Conservation (phyloP, 2,329 filamentous ascomycete genomes). For the Davidsoniella eucalypti region DNA sequence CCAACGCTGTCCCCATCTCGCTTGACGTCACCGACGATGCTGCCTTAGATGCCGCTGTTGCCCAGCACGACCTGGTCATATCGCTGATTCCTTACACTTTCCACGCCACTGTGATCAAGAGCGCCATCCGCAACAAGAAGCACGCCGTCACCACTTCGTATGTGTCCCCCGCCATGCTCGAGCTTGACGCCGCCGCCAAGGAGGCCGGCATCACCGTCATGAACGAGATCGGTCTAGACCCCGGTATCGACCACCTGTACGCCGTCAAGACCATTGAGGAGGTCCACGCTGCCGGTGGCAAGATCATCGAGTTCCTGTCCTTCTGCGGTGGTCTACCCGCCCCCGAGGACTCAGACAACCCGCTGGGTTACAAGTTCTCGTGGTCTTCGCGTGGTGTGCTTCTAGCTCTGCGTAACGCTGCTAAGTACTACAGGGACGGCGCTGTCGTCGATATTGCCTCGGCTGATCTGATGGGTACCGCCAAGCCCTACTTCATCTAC, state of each 20-base stretch:
- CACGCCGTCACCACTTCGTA: slow-evolving; percentile 92
- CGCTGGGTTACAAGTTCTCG: slow-evolving; percentile 77
- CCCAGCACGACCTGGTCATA: slow-evolving; percentile 64
- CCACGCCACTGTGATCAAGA: slow-evolving; percentile 81
- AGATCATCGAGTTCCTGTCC: slow-evolving; percentile 64
- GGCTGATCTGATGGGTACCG: slow-evolving; percentile 63
- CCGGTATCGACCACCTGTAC: slow-evolving; percentile 58
- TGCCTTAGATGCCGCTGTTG: slow-evolving; percentile 66
- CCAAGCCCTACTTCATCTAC: slow-evolving; percentile 84
- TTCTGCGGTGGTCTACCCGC: slow-evolving; percentile 72
- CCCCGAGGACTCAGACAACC: slow-evolving; percentile 65
- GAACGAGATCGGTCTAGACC: slow-evolving; percentile 80
- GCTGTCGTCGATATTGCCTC: slow-evolving; percentile 46
- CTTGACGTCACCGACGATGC: slow-evolving; percentile 65
- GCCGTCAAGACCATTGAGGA: slow-evolving; percentile 77
- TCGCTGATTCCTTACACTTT: slow-evolving; percentile 81
- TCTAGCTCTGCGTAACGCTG: slow-evolving; percentile 72
- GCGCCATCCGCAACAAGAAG: slow-evolving; percentile 85
- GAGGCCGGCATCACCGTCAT: slow-evolving; percentile 89
- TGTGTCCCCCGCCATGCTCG: slow-evolving; percentile 81
- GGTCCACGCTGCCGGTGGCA: slow-evolving; percentile 76
- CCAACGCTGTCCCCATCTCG: slow-evolving; percentile 58
- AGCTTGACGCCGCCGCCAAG: slow-evolving; percentile 69
- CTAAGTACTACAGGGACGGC: slow-evolving; percentile 67
- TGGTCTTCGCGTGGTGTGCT: slow-evolving; percentile 70